Conservation (phyloP, 805 yeast genomes). For the Kodamaea kakaduensis region DNA sequence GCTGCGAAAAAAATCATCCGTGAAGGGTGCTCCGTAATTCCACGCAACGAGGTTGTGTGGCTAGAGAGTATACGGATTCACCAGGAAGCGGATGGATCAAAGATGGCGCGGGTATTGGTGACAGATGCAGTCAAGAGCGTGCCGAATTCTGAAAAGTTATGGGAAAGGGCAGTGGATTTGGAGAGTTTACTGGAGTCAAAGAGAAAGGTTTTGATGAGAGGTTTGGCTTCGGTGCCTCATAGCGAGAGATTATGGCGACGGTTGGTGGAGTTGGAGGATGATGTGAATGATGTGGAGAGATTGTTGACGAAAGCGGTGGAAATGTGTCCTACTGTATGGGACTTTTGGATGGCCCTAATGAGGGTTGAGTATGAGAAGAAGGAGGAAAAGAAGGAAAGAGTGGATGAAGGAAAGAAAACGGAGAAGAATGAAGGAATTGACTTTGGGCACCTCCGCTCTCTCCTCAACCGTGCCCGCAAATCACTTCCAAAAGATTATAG, state of each 20-base stretch:
- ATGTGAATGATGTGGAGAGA: slow-evolving; percentile 44
- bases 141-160: slow-evolving; percentile 55
- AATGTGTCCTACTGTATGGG: slow-evolving; percentile 59
- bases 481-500: slow-evolving; percentile 42
- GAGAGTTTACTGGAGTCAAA: slow-evolving; percentile 56
- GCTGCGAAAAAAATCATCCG: slow-evolving; percentile 58
- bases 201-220: slow-evolving; percentile 62
- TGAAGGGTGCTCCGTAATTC: slow-evolving; percentile 73
- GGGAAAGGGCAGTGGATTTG: slow-evolving; percentile 68
- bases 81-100: slow-evolving; percentile 36
- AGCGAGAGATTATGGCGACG: slow-evolving; percentile 64
- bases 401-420: too few species aligned
- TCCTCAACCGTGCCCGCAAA: slow-evolving; percentile 60
- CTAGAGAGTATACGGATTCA: slow-evolving; percentile 70
- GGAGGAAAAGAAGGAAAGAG: too few species aligned
- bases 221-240: slow-evolving; percentile 60
- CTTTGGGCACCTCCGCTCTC: slow-evolving; percentile 42
- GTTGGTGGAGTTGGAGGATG: slow-evolving; percentile 57
- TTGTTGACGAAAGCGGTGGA: slow-evolving; percentile 65
- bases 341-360: slow-evolving; percentile 61
- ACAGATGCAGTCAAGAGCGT: slow-evolving; percentile 61
- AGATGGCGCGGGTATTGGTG: slow-evolving; percentile 52
- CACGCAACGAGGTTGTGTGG: slow-evolving; percentile 74
- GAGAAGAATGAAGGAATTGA: too few species aligned
- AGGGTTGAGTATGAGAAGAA: too few species aligned